These are phyloP conservation scores for Cystobasidium tubakii DNA, from an alignment of 768 basidiomycete genomes.

Conservation along the genomic window DNA sequence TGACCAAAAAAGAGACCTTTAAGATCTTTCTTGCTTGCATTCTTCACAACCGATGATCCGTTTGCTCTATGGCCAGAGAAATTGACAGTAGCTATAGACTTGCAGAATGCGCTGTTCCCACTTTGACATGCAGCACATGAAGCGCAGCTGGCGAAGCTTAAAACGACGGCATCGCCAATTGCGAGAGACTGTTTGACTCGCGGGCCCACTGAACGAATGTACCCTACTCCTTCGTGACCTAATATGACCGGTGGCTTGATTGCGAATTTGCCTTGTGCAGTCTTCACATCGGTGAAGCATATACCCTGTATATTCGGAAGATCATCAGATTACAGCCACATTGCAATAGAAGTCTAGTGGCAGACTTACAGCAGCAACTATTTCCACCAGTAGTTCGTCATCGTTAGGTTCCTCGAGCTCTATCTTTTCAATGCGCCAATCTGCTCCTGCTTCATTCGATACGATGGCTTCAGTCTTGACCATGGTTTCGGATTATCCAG, in stretches of 20 bases:
- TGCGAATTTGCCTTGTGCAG: slow-evolving; percentile 10
- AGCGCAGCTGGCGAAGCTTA: slow-evolving; percentile 8
- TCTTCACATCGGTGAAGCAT: slow-evolving; percentile 20
- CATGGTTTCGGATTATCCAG: background rate
- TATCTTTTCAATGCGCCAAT: slow-evolving; percentile 10
- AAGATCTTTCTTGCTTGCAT: background rate
- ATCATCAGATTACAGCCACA: background rate
- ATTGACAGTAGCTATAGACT: background rate
- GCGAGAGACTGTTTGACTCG: background rate
- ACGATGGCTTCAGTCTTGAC: slow-evolving; percentile 18
- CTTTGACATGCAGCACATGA: slow-evolving; percentile 6
- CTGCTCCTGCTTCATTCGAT: background rate
- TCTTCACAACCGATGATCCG: slow-evolving; percentile 4
- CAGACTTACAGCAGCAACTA: slow-evolving; percentile 10
- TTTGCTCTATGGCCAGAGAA: slow-evolving; percentile 22
- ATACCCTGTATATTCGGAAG: background rate
- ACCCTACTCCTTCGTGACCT: slow-evolving; percentile 24
- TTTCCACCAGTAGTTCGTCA: slow-evolving; percentile 28
- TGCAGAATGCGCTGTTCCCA: background rate
- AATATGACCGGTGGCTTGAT: background rate
- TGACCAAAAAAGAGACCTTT: slow-evolving; percentile 31
- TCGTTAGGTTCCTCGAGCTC: background rate
- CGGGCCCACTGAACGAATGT: background rate
- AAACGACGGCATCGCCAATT: slow-evolving; percentile 19
- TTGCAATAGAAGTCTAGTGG: background rate